Evolutionary conservation across 768 basidiomycete genomes (phyloP), one percentile per base, ranked within the genome.

Genomic region (Pleurotus tuoliensis): DNA sequence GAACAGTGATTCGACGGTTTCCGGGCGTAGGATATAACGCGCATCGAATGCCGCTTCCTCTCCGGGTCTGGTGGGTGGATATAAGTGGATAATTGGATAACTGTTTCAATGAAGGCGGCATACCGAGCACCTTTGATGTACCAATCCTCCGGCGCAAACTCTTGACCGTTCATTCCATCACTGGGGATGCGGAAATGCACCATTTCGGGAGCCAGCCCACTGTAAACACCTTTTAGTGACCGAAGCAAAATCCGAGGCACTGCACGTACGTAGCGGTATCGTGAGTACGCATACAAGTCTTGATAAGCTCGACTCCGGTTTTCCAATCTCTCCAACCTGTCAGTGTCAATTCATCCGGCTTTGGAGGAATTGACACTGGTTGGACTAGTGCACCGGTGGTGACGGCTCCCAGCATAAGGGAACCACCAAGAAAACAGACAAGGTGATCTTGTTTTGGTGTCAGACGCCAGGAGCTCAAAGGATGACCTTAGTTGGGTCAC

Each of bases 1-100:
- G 77, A 98, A 96, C 40, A 97, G 83, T 0, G 92, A 94, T 69
- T 98, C 95, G 22, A 94, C 82, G 1, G 95, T 98, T 75, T 98
- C 95, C 2, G 95, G 95, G 5, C 92, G 84, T 7, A 98, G 84
- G 69, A 98, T 97, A 67, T 98, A 97, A 39, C 94, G 84, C 9
- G 93, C 93, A 62, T 96, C 94, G 60, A 94, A 87, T 1, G 85
- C 78, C 11, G 80, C 75, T 53, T 69, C 64, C 61, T 70, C 75
- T 16, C 70, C 77, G 4, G 66, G 66, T 5, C 74, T 76, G 34
- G 37, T 34, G 16, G 34, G 13, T 3, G 15, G 8, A 55, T 12
- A 37, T 50, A n/a, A 41, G 3, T 24, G 30, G 9, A 9, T 34
- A 34, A 3, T 3, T 9, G 9, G 30, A 34, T 8, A 34, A 9